Percentiles rank a stretch among this genome's conserved stretches.
Conservation (phyloP, 176 grass and related monocot genomes). For the Avena sativa region DNA sequence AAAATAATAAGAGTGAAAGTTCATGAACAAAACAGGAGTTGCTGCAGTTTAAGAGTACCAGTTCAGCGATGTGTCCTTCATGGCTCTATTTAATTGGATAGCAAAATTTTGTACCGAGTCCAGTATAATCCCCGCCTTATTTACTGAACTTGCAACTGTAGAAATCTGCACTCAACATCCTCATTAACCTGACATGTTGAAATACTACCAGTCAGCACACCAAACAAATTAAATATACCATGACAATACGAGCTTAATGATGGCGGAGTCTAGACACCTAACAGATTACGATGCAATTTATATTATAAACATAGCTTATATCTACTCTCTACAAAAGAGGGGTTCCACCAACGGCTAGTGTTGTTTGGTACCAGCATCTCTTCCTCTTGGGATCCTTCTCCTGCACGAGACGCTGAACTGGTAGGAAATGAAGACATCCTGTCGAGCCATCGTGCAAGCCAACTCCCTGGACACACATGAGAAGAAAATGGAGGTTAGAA, state of each 20-base stretch:
- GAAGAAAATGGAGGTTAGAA: constrained; percentile 24
- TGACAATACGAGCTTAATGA: neutral
- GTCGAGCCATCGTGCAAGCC: constrained; percentile 61
- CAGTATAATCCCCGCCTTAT: constrained; percentile 68
- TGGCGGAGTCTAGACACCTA: neutral
- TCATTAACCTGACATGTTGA: constrained; percentile 65
- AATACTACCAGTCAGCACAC: neutral
- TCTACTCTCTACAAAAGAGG: no score
- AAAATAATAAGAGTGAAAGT: neutral
- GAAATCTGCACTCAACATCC: constrained; percentile 80
- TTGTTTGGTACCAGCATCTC: no score
- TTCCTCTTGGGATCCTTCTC: neutral
- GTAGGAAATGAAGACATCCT: constrained; percentile 24
- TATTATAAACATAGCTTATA: no score
- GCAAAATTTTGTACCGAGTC: constrained; percentile 70
- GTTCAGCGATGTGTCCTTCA: constrained; percentile 77
- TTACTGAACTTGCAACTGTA: constrained; percentile 61
- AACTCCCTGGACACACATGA: constrained; percentile 47
- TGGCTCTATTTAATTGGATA: constrained; percentile 78
- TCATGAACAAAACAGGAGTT: neutral
- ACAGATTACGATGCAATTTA: neutral
- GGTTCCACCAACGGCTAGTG: no score
- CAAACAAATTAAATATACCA: neutral
- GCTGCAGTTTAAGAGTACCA: neutral
- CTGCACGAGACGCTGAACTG: no score